A percentile compares a stretch with the other conserved stretches of the same genome.
phyloP scores from a whole-genome alignment of 352 stramenopile genomes.

The Phytopythium mirpurense region DNA sequence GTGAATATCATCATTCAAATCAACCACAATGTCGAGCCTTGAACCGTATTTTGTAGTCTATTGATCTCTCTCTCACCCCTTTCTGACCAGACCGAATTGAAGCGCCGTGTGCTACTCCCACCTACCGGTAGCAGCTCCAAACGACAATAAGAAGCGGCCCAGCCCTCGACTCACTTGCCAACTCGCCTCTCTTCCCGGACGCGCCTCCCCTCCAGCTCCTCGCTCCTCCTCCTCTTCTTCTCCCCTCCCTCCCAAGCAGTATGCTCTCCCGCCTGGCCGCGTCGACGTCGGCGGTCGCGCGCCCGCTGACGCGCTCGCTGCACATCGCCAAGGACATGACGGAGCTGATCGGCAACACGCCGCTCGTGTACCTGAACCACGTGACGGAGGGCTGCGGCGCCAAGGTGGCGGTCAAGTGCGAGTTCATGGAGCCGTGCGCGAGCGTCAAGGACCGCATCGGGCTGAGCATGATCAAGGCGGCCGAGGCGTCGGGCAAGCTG shows the following conservation, averaged over 20 bases:
- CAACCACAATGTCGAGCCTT: too few species aligned
- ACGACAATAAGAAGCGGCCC: too few species aligned
- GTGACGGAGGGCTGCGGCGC: constrained; percentile 74
- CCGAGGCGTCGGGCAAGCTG: constrained; percentile 62
- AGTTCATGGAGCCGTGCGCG: constrained; percentile 88
- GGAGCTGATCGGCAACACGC: constrained; percentile 93
- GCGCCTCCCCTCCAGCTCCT: too few species aligned
- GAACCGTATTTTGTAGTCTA: neutral
- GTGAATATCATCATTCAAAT: neutral
- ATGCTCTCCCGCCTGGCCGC: constrained; percentile 7
- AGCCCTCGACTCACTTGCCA: neutral
- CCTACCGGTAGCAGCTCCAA: too few species aligned
- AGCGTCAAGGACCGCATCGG: constrained; percentile 87
- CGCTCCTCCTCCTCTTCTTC: neutral
- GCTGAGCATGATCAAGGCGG: constrained; percentile 81
- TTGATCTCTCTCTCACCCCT: neutral
- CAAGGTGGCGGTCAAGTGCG: constrained; percentile 87
- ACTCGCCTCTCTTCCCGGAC: neutral
- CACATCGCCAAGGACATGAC: constrained; percentile 93
- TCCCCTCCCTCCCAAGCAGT: neutral
- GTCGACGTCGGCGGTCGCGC: constrained; percentile 5
- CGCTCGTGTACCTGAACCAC: constrained; percentile 90
- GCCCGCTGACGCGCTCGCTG: constrained; percentile 26
- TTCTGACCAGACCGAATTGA: too few species aligned
- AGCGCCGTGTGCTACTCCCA: too few species aligned